Base-by-base conservation (phyloP, 768 basidiomycete species). In the Tricholoma flavovirens region DNA sequence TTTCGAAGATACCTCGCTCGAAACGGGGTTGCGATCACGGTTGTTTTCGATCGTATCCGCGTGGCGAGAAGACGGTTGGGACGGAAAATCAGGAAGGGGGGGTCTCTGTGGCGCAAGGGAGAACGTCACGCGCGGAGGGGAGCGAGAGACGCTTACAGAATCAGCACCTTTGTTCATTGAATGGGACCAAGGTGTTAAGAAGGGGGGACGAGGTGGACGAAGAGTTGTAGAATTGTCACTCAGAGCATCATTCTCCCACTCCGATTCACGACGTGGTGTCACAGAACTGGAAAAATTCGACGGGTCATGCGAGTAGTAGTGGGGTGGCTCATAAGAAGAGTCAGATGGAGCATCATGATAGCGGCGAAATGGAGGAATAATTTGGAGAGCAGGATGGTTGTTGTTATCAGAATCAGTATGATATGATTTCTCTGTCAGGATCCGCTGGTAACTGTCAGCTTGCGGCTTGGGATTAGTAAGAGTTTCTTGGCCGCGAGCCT, bases 191-290 rank as follows among this genome's bases (percentile, higher is more conserved):
- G 66, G 55, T 52, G 68, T 55, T 4, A 68, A 62, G 51, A 66
- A 66, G 9, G 71, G 71, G 35, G 69, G 71, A 22, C 67, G 66
- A 54, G 67, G 66, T 11, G 70, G 67, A 36, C 67, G 67, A 57
- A 33, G 58, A 24, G 53, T 14, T 17, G 15, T 26, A 26, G 24
- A 26, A 2, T 5, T 26, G 24, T 5, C 19, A 6, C 40, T 19
- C 40, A 19, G 40, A 46, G 53, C 19, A 24, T 45, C 21, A 6
- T 30, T 17, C 24, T 10, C n/a, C 15, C 1, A 30, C 12, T 29
- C 26, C n/a, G n/a, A 30, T 8, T 49, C 46, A n/a, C 30, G 48
- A 6, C 29, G 24, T 12, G 46, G 38, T 26, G 36, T 5, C 24
- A 26, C 24, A 5, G 5, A 15, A 30, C 52, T 60, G 30, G 10